phyloP scores from a whole-genome alignment of 371 early-diverging fungal genomes.

The Homolaphlyctis polyrhiza region DNA sequence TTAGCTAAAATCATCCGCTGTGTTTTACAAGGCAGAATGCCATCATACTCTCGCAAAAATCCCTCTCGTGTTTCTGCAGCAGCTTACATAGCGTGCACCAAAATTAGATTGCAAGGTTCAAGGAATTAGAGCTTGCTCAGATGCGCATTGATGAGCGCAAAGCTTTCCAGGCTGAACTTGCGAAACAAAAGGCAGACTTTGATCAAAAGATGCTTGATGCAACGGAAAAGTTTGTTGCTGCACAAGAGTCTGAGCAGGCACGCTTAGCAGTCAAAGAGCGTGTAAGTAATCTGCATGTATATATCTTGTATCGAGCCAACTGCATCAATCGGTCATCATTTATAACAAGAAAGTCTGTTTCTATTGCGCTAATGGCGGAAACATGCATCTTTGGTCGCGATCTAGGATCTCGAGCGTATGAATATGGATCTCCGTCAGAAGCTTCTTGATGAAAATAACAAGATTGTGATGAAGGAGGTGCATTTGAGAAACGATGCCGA shows the following conservation, averaged over 20 bases:
- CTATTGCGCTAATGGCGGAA: no score
- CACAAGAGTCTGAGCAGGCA: constrained; percentile 15
- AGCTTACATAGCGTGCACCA: no score
- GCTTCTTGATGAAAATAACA: constrained; percentile 30
- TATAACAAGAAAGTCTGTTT: no score
- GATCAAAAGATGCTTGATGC: constrained; percentile 21
- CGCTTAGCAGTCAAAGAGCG: constrained; percentile 28
- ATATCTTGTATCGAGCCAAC: no score
- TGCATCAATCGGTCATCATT: no score
- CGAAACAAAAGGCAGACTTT: constrained; percentile 16
- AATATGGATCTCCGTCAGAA: constrained; percentile 35
- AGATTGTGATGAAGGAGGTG: constrained; percentile 23
- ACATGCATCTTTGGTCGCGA: not conserved
- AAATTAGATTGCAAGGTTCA: constrained; percentile 29
- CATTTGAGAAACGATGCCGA: constrained; percentile 32
- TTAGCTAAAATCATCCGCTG: no score
- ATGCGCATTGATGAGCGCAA: constrained; percentile 34
- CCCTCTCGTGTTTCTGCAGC: no score
- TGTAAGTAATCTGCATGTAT: constrained; percentile 11
- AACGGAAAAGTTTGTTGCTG: constrained; percentile 6
- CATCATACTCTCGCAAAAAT: not conserved
- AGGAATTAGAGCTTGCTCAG: constrained; percentile 34
- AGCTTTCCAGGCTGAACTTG: constrained; percentile 18
- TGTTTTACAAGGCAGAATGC: not conserved
- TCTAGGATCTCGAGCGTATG: constrained; percentile 25